Conservation (phyloP, 2,329 filamentous ascomycete genomes). For the Madurella fahalii region DNA sequence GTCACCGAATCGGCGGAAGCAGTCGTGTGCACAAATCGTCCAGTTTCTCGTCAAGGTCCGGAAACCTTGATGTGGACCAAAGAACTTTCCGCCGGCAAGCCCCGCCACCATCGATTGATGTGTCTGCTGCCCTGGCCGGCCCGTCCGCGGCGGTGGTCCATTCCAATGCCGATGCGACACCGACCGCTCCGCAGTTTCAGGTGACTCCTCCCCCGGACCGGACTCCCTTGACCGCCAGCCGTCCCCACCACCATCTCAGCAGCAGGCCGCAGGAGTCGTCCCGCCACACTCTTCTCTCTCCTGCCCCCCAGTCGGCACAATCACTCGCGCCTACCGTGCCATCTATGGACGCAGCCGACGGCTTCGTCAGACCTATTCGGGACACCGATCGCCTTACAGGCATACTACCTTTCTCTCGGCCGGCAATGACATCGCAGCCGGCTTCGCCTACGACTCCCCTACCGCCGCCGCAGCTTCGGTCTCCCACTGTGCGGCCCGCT, state of each 20-base stretch:
- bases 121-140: conserved; percentile 55
- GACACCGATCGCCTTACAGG: conserved; percentile 79
- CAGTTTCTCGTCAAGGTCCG: conserved; percentile 51
- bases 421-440: conserved; percentile 77
- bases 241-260: conserved; percentile 27
- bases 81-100: conserved; percentile 69
- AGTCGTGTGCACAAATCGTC: conserved; percentile 46
- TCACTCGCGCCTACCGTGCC: conserved; percentile 64
- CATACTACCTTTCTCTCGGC: conserved; percentile 67
- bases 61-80: conserved; percentile 54
- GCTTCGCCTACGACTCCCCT: conserved; percentile 85
- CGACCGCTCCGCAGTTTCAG: conserved; percentile 57
- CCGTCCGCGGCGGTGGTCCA: conserved; percentile 42
- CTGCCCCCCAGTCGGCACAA: conserved; percentile 54
- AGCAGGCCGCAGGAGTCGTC: conserved; percentile 46
- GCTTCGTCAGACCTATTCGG: conserved; percentile 75
- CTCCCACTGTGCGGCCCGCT: conserved; percentile 51
- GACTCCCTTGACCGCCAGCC: conserved; percentile 48
- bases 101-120: conserved; percentile 79
- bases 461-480: conserved; percentile 59
- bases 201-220: conserved; percentile 69
- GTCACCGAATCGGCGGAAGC: conserved; percentile 48
- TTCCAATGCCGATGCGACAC: conserved; percentile 50
- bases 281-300: conserved; percentile 45
- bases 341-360: conserved; percentile 64